These are phyloP conservation scores for Euphorbia corollata DNA, from an alignment of 441 rosid genomes.

Conservation along the genomic window DNA sequence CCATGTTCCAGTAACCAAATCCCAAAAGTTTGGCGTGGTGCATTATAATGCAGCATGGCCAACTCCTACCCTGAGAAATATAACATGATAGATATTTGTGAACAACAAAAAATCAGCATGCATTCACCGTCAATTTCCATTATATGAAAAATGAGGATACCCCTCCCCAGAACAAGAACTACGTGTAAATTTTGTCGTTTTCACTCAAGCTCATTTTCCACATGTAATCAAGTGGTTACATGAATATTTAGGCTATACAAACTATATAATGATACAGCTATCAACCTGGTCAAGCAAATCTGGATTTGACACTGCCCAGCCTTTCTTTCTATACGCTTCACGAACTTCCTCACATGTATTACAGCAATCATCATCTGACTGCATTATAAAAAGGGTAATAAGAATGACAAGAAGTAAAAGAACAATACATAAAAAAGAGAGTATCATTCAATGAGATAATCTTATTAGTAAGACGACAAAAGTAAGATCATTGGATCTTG, in stretches of 20 bases:
- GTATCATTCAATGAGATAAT: background rate
- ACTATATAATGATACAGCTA: constrained; percentile 7
- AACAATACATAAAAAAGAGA: background rate
- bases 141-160: background rate
- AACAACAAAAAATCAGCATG: background rate
- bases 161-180: background rate
- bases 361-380: constrained; percentile 86
- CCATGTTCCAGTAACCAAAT: background rate
- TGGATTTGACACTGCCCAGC: constrained; percentile 84
- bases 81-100: too few species aligned
- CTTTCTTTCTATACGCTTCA: constrained; percentile 92
- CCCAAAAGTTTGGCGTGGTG: too few species aligned
- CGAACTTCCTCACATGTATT: constrained; percentile 94
- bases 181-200: background rate
- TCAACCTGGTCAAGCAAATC: constrained; percentile 82
- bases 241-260: background rate
- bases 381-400: constrained; percentile 16
- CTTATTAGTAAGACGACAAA: background rate
- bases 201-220: background rate
- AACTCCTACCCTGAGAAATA: too few species aligned
- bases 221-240: background rate
- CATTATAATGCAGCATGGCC: background rate
- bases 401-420: background rate
- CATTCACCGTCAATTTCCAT: background rate
- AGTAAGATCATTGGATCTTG: background rate